These are phyloP conservation scores for Stagonosporopsis vannaccii DNA, from an alignment of 2,329 filamentous ascomycete genomes.

Conservation along the genomic window DNA sequence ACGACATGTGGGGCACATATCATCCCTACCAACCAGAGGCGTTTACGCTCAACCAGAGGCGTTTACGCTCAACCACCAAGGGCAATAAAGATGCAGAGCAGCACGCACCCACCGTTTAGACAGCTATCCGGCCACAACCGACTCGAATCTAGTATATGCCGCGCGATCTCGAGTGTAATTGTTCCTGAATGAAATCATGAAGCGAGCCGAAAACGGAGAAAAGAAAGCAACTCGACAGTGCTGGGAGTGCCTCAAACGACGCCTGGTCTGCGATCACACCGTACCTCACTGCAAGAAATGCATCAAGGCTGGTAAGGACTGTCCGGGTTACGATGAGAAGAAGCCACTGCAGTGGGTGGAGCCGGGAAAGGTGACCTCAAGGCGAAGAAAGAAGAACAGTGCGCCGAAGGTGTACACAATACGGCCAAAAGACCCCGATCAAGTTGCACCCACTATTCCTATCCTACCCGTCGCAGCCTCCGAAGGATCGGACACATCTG, in stretches of 20 bases:
- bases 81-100: conserved; percentile 38
- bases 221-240: conserved; percentile 39
- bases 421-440: not conserved
- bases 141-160: conserved; percentile 10
- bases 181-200: not conserved
- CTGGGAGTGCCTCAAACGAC: conserved; percentile 44
- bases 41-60: conserved; percentile 7
- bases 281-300: conserved; percentile 44
- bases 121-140: conserved; percentile 6
- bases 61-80: conserved; percentile 12
- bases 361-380: conserved; percentile 40
- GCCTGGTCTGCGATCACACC: conserved; percentile 45
- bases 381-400: conserved; percentile 28
- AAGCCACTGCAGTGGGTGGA: conserved; percentile 46
- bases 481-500: not conserved
- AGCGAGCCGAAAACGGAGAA: conserved; percentile 23
- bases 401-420: conserved; percentile 20
- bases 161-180: not conserved
- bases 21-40: conserved; percentile 5
- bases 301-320: conserved; percentile 36
- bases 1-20: not conserved
- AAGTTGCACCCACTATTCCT: not conserved
- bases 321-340: conserved; percentile 42
- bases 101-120: conserved; percentile 4
- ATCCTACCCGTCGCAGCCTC: not conserved